phyloP scores from a whole-genome alignment of 1,284 basidiomycete species.

The Cryptococcus sp. region DNA sequence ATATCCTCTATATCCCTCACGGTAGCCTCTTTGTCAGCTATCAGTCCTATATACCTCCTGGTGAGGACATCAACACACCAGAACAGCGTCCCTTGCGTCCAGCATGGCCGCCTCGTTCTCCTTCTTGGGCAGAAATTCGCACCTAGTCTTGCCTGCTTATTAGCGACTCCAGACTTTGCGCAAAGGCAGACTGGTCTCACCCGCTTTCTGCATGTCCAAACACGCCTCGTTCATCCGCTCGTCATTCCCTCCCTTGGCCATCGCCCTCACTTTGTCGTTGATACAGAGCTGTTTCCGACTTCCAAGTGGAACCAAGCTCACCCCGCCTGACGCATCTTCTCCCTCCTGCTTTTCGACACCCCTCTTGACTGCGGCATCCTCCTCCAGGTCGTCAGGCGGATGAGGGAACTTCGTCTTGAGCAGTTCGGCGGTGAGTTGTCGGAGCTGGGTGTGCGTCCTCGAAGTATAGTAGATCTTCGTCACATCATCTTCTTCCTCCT shows the following conservation, averaged over 20 bases:
- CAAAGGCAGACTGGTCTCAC: conserved; percentile 48
- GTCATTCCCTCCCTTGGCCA: conserved; percentile 49
- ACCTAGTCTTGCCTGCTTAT: conserved; percentile 58
- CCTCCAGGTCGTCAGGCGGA: neutral
- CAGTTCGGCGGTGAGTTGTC: conserved; percentile 84
- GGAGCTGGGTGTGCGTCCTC: conserved; percentile 88
- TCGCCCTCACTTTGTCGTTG: conserved; percentile 58
- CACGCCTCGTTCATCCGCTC: conserved; percentile 90
- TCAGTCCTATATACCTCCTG: neutral
- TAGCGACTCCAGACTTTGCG: neutral
- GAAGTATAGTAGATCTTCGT: conserved; percentile 81
- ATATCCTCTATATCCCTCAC: conserved; percentile 95
- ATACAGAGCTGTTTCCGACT: conserved; percentile 93
- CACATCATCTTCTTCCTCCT: conserved; percentile 42
- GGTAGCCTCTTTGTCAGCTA: conserved; percentile 55
- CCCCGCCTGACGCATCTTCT: conserved; percentile 8
- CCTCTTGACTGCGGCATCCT: too few species aligned
- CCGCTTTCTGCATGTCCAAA: conserved; percentile 69
- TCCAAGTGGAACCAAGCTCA: conserved; percentile 69
- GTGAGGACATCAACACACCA: conserved; percentile 54
- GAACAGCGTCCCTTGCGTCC: conserved; percentile 82
- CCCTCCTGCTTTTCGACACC: neutral
- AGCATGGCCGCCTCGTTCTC: conserved; percentile 67
- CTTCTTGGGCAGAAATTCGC: conserved; percentile 69
- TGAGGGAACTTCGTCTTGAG: conserved; percentile 52